Evolutionary conservation across 257 asterid species (phyloP).

Genomic region (Avicennia marina): DNA sequence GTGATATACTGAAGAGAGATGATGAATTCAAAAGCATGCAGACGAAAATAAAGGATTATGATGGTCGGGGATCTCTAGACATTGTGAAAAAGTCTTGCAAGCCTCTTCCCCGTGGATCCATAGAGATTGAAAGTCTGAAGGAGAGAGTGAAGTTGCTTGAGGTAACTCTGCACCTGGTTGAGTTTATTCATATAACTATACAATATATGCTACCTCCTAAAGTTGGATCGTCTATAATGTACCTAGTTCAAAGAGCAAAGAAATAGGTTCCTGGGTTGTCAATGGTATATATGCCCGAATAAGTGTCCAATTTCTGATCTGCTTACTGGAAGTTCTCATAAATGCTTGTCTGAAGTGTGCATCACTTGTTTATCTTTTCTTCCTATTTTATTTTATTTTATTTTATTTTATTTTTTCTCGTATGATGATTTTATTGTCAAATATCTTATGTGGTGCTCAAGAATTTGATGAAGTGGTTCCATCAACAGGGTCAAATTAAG

Average conservation of each 20-base stretch:
- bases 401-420: no score
- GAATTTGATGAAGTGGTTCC: constrained; percentile 2
- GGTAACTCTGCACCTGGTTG: no score
- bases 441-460: neutral
- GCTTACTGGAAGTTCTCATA: no score
- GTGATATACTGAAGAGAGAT: constrained; percentile 55
- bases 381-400: no score
- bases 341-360: neutral
- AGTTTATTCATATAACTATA: no score
- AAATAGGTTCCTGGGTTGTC: no score
- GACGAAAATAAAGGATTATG: constrained; percentile 56
- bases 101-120: constrained; percentile 31
- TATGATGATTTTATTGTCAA: no score
- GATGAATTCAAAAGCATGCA: constrained; percentile 49
- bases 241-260: no score
- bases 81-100: constrained; percentile 29
- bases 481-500: constrained; percentile 56
- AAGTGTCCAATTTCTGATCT: no score
- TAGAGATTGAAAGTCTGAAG: constrained; percentile 56
- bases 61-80: constrained; percentile 21
- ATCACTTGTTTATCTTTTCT: neutral
- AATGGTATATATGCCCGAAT: no score
- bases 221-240: no score
- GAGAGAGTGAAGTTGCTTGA: constrained; percentile 76
- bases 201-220: no score